Conservation (phyloP, 2,329 filamentous ascomycete genomes). For the Pseudogymnoascus sp. region DNA sequence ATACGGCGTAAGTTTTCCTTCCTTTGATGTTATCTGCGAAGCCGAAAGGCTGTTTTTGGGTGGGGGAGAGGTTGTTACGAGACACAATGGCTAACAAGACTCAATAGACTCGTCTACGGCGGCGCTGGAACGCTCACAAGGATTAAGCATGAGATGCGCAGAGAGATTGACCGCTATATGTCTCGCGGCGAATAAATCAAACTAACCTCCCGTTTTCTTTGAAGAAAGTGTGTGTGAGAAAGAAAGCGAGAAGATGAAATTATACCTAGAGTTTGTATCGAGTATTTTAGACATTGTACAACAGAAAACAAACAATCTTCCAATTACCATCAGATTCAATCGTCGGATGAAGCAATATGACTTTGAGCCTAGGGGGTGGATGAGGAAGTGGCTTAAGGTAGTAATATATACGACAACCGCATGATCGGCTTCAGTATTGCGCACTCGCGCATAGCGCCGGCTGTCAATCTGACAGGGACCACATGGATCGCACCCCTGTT, state of each 20-base stretch:
- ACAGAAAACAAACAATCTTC: background rate
- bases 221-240: background rate
- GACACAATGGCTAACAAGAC: slow-evolving; percentile 5
- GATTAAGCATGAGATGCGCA: slow-evolving; percentile 56
- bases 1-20: slow-evolving; percentile 51
- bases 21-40: slow-evolving; percentile 2
- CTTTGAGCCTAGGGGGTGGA: background rate
- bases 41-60: background rate
- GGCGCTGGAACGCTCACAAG: slow-evolving; percentile 56
- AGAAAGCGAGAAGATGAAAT: background rate
- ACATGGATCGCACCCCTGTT: background rate
- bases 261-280: background rate
- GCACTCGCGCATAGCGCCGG: background rate
- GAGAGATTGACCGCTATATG: slow-evolving; percentile 18
- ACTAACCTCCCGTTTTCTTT: background rate
- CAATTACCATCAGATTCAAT: background rate
- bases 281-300: background rate
- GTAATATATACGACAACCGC: background rate
- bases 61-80: background rate
- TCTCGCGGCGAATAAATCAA: background rate
- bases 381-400: background rate
- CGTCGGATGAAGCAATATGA: background rate
- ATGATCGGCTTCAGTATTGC: no score
- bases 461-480: background rate
- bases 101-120: slow-evolving; percentile 46